Percentiles rank a stretch among this genome's conserved stretches.
These are phyloP conservation scores for Alternaria triticimaculans DNA, from an alignment of 2,329 filamentous ascomycete species.

Conservation along the genomic window DNA sequence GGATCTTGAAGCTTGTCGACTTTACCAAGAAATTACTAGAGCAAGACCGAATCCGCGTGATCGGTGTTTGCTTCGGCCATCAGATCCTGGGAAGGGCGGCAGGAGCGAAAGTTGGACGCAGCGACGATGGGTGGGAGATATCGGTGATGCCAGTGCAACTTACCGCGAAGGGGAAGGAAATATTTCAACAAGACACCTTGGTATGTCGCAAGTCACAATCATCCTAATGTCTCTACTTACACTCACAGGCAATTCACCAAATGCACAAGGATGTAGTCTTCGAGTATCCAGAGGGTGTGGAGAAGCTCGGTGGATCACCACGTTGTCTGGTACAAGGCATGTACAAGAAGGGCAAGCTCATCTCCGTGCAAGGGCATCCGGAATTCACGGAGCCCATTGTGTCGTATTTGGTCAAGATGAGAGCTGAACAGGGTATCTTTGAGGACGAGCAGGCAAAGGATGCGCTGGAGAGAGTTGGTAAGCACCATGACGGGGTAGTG, in stretches of 20 bases:
- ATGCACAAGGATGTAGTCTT: conserved; percentile 85
- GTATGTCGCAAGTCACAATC: conserved; percentile 49
- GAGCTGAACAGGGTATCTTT: conserved; percentile 73
- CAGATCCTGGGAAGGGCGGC: conserved; percentile 81
- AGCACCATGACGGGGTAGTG: conserved; percentile 78
- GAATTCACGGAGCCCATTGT: conserved; percentile 80
- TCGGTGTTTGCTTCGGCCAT: conserved; percentile 87
- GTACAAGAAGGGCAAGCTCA: conserved; percentile 69
- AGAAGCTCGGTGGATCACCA: conserved; percentile 69
- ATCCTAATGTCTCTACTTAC: neutral
- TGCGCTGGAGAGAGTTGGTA: conserved; percentile 68
- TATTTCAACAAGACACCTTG: conserved; percentile 72
- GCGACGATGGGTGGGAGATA: conserved; percentile 79
- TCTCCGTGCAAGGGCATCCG: conserved; percentile 86
- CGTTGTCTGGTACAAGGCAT: conserved; percentile 80
- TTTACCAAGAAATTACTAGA: conserved; percentile 68
- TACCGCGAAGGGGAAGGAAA: conserved; percentile 70
- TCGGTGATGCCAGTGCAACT: conserved; percentile 73
- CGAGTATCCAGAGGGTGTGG: conserved; percentile 66
- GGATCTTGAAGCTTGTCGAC: conserved; percentile 77
- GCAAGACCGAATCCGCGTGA: conserved; percentile 69
- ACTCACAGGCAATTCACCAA: conserved; percentile 72
- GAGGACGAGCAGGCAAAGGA: conserved; percentile 71
- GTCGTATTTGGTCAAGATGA: conserved; percentile 68
- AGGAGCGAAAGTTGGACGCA: conserved; percentile 70